phyloP scores from a whole-genome alignment of 768 basidiomycete species.

The Boletus sensibilis region DNA sequence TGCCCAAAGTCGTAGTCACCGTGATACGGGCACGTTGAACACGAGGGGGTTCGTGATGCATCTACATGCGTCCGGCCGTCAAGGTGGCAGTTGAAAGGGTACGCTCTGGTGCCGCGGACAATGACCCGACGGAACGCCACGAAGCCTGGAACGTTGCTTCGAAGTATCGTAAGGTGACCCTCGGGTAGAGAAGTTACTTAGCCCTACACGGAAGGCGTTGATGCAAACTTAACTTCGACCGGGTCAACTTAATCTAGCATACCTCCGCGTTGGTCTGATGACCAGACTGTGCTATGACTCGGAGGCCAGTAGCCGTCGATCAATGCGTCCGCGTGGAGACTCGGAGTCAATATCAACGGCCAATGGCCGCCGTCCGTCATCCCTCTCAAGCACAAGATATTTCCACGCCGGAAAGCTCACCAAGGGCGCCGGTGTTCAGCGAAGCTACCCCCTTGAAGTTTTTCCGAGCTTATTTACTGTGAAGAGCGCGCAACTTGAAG shows the following conservation, averaged over 20 bases:
- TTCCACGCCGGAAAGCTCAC: too few relatives aligned
- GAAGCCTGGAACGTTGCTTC: not conserved
- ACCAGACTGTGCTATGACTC: not conserved
- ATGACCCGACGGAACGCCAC: conserved; percentile 10
- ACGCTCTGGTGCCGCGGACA: conserved; percentile 8
- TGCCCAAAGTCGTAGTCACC: not conserved
- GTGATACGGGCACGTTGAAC: conserved; percentile 4
- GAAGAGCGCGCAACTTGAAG: not conserved
- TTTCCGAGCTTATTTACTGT: too few relatives aligned
- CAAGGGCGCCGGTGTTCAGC: not conserved
- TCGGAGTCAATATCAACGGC: not conserved
- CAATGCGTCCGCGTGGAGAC: not conserved
- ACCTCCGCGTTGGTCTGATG: not conserved
- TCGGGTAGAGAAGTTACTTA: not conserved
- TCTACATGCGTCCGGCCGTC: not conserved
- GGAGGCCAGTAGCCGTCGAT: not conserved
- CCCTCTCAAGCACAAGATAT: not conserved
- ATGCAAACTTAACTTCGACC: not conserved
- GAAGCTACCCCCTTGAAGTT: not conserved
- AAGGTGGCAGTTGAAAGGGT: conserved; percentile 5
- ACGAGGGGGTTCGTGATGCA: conserved; percentile 8
- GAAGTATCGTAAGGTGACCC: not conserved
- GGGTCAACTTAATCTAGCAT: not conserved
- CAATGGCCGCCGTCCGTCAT: not conserved
- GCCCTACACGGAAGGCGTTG: not conserved